Conservation (phyloP, 108 stramenopile genomes). For the Skeletonema tropicum region DNA sequence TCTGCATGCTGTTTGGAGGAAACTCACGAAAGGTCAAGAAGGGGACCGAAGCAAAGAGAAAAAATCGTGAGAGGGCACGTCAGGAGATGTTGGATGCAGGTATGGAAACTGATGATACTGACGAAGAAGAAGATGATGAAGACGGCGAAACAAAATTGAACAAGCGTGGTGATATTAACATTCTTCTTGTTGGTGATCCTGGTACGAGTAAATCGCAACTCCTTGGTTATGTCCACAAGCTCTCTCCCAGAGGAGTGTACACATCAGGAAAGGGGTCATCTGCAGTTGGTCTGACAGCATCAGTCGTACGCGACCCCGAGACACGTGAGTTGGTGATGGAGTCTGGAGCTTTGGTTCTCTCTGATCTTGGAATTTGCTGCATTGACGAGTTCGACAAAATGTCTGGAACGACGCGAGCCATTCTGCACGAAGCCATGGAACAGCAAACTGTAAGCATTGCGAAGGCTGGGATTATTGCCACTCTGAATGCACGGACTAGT, state of each 20-base stretch:
- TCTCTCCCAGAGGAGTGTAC: conserved; percentile 97
- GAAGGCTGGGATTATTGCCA: conserved; percentile 98
- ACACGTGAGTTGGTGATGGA: conserved; percentile 97
- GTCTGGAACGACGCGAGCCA: conserved; percentile 95
- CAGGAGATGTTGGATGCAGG: conserved; percentile 41
- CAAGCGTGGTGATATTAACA: conserved; percentile 98
- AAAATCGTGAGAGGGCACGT: conserved; percentile 41
- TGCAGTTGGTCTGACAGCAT: conserved; percentile 98
- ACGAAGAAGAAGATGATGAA: conserved; percentile 52
- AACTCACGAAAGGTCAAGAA: conserved; percentile 66
- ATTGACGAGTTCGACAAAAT: conserved; percentile 99
- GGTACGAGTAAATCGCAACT: conserved; percentile 97
- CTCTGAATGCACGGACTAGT: conserved; percentile 96
- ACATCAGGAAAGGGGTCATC: conserved; percentile 97
- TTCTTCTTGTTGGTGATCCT: conserved; percentile 98
- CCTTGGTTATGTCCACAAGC: conserved; percentile 95
- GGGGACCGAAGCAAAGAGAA: conserved; percentile 38
- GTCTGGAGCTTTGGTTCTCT: conserved; percentile 96
- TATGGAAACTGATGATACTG: conserved; percentile 34
- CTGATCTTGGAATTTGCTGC: conserved; percentile 98
- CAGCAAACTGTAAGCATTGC: conserved; percentile 99
- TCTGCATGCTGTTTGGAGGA: conserved; percentile 99
- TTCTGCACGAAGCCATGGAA: conserved; percentile 99
- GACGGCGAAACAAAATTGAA: conserved; percentile 51
- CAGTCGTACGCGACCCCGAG: conserved; percentile 98